Evolutionary conservation across 2,329 filamentous ascomycete species (phyloP), one percentile per base, ranked within the genome.

Genomic region (Ascochyta pisi): DNA sequence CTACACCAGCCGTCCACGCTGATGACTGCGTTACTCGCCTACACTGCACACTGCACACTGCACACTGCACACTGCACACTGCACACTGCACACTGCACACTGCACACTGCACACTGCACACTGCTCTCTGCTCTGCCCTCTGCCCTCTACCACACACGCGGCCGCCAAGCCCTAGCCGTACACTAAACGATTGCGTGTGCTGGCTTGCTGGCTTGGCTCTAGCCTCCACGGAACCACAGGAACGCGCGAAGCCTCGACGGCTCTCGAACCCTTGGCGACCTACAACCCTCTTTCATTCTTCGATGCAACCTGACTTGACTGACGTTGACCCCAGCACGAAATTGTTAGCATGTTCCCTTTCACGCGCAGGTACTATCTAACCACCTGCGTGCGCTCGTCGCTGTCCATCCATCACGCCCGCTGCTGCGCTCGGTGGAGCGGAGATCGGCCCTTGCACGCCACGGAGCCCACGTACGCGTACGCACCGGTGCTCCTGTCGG

Each of bases 151-250:
- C 33, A 29, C 37, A 38, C 34, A 43, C 53, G 47, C 54, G 47
- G 52, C 33, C 33, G 54, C 54, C 54, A 52, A 57, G 54, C 29
- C 44, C 35, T 31, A 23, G 12, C 26, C 38, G 33, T 42, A 55
- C 53, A 38, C 54, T 52, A 57, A n/a, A 35, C 40, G 47, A 53
- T 57, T 57, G 54, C 54, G 54, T 53, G 45, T 47, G 39, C 42
- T 35, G 48, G 38, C 49, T 38, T 47, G 39, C 42, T 35, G 48
- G 38, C 49, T 38, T 40, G 48, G 38, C 49, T 23, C 31, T 41
- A 46, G 53, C 53, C 33, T 47, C 47, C 47, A 44, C 42, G 42
- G 41, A 51, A 40, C 53, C 38, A 44, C 33, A 43, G 41, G 31
- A 42, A 34, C 45, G n/a, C 51, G 39, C 19, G 31, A 40, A 41